phyloP scores from a whole-genome alignment of 441 rosid genomes.

The Metrosideros polymorpha region DNA sequence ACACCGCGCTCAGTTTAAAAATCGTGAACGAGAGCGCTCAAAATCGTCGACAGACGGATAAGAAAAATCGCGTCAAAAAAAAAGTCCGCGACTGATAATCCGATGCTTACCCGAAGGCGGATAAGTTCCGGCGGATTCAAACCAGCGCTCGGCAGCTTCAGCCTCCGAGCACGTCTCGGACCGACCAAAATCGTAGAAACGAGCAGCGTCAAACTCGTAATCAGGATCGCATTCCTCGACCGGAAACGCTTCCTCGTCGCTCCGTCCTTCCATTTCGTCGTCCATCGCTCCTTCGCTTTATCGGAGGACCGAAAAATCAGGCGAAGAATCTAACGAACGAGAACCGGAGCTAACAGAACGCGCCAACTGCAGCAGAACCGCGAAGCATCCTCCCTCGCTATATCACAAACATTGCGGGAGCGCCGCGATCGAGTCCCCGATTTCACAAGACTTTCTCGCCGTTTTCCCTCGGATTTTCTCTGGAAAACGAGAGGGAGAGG shows the following conservation, averaged over 20 bases:
- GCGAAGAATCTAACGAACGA: not conserved
- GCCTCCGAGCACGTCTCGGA: not conserved
- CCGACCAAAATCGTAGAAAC: not conserved
- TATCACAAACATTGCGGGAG: not conserved
- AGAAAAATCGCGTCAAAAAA: not conserved
- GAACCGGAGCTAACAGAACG: not conserved
- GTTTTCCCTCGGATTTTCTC: not conserved
- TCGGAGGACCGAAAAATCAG: not conserved
- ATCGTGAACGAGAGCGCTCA: not conserved
- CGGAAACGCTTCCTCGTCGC: not conserved
- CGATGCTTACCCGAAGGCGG: constrained; percentile 1
- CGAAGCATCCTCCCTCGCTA: not conserved
- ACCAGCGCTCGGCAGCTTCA: constrained; percentile 5
- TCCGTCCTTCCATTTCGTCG: not conserved
- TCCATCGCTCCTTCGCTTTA: not conserved
- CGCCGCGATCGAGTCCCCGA: not conserved
- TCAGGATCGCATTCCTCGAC: not conserved
- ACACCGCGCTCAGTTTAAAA: not conserved
- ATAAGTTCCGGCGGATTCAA: not conserved
- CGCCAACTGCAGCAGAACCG: not conserved
- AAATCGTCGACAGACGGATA: not conserved
- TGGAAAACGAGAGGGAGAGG: not conserved
- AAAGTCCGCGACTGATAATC: not conserved
- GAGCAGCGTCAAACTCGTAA: constrained; percentile 8
- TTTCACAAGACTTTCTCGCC: not conserved